phyloP scores from a whole-genome alignment of 208 protist genomes.

The Trypanosomatidae sp. region DNA sequence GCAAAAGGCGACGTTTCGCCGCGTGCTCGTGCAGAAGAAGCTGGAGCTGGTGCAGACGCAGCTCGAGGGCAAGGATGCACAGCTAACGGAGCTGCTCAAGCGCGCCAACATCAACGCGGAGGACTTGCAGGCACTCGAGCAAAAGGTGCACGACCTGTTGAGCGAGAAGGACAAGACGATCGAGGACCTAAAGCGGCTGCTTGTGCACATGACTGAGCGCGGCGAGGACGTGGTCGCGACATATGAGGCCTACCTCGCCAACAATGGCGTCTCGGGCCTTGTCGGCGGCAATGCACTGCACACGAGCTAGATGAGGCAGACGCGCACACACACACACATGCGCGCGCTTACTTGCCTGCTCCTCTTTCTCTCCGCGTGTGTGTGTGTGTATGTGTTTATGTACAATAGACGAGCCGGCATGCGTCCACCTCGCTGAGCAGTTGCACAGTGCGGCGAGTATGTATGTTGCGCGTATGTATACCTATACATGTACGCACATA shows the following conservation, averaged over 20 bases:
- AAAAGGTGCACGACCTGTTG: slow-evolving; percentile 92
- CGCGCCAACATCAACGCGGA: slow-evolving; percentile 90
- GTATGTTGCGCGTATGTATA: too few relatives aligned
- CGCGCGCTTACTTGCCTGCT: neutral
- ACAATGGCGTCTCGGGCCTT: slow-evolving; percentile 43
- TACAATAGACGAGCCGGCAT: too few relatives aligned
- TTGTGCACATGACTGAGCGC: slow-evolving; percentile 45
- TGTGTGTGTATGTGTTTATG: neutral
- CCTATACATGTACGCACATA: too few relatives aligned
- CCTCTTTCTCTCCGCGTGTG: neutral
- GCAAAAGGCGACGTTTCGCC: slow-evolving; percentile 89
- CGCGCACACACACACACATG: neutral
- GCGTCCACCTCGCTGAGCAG: too few relatives aligned
- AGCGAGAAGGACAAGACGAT: slow-evolving; percentile 95
- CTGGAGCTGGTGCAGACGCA: slow-evolving; percentile 84
- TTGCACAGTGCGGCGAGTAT: too few relatives aligned
- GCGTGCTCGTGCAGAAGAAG: slow-evolving; percentile 93
- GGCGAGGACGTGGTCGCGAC: slow-evolving; percentile 47
- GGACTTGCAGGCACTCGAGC: slow-evolving; percentile 83
- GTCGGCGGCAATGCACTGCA: neutral
- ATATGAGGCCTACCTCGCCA: slow-evolving; percentile 78
- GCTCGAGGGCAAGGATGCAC: slow-evolving; percentile 89
- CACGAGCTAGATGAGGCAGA: neutral
- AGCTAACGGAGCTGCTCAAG: slow-evolving; percentile 89
- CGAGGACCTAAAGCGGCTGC: slow-evolving; percentile 87